Base-by-base conservation (phyloP, 2,329 filamentous ascomycete species). In the Fusarium sp. region DNA sequence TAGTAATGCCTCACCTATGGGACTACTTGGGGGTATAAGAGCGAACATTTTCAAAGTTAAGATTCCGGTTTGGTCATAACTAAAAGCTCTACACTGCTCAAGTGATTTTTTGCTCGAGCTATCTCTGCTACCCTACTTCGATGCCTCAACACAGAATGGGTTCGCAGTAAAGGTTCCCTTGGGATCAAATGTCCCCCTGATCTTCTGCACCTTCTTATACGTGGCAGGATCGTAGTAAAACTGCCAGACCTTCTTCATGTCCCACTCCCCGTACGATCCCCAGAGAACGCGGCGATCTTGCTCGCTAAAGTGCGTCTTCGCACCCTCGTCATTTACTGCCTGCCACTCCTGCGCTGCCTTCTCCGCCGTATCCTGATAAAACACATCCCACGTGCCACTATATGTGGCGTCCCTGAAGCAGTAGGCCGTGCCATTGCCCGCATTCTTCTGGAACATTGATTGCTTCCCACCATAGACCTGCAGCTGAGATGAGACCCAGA, bases 331-430 rank as follows among this genome's bases (percentile, higher is more conserved):
- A 45, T 87, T 87, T 31, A 79, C 79, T 5, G 76, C 77, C 73
- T 87, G 84, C 85, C 84, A 88, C 20, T 82, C 79, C 29, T 82
- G 71, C 4, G 86, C 86, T 5, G 43, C 43, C 20, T 22, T 22
- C 16, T 45, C 22, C 13, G 43, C 22, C 20, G 20, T 45, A 24
- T 8, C 20, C 43, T 45, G 43, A 45, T 88, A 83, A 74, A 88
- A 88, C 63, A 84, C 86, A 65, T 88, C 86, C 20, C 86, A 79
- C 0, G 79, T 82, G 39, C 79, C 79, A 7, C 79, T 76, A 7
- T 87, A 73, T 5, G 81, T 85, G 0, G 84, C 83, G 74, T 88
- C 85, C 58, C 86, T 81, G 84, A 85, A 87, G 76, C 84, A 86
- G 72, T 84, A 87, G 1, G 85, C 80, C 0, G 85, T 88, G 9